Conservation (phyloP, 371 early-diverging fungal species). For the Fennellomyces sp. region DNA sequence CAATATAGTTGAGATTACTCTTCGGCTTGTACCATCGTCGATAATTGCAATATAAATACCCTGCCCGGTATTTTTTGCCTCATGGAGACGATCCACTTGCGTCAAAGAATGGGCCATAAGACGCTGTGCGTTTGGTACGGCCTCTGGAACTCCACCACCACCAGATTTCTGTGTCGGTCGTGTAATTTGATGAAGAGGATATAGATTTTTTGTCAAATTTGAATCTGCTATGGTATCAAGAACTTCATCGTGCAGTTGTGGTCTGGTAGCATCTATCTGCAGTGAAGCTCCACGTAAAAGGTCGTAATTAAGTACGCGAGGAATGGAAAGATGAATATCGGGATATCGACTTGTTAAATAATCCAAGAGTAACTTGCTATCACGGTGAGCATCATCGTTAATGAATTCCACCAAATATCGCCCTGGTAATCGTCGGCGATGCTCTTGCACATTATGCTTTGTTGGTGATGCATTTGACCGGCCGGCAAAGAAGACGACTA, state of each 20-base stretch:
- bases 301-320: neutral
- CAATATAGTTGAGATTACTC: too few species aligned
- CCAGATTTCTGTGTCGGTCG: too few species aligned
- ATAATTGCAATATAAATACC: constrained; percentile 72
- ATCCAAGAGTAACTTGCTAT: neutral
- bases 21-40: constrained; percentile 58
- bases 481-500: too few species aligned
- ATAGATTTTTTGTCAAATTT: neutral
- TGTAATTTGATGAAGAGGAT: too few species aligned
- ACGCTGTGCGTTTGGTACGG: too few species aligned
- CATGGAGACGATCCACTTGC: constrained; percentile 39
- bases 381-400: neutral
- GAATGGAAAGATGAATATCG: neutral
- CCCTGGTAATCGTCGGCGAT: neutral
- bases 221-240: neutral
- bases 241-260: neutral
- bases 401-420: neutral
- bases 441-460: neutral
- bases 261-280: neutral
- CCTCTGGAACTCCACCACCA: too few species aligned
- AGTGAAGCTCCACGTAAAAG: neutral
- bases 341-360: neutral
- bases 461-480: too few species aligned
- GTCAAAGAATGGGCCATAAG: constrained; percentile 39
- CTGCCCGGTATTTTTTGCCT: constrained; percentile 52